These are phyloP conservation scores for Lachnellula subtilissima DNA, from an alignment of 2,329 filamentous ascomycete genomes.

Conservation along the genomic window DNA sequence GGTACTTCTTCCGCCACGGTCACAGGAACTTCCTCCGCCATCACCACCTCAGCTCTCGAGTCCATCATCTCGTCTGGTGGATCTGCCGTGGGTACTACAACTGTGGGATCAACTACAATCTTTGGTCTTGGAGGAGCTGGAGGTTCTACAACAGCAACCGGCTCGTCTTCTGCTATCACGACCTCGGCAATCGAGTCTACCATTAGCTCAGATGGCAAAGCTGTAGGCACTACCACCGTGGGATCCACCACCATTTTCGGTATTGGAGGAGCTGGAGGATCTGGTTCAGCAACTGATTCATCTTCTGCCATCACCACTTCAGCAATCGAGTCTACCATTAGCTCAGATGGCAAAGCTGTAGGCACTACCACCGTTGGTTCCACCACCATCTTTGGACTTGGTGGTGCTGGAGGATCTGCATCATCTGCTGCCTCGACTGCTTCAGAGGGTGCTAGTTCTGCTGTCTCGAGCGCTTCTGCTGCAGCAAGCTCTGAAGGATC, in stretches of 20 bases:
- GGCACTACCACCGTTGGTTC: constrained; percentile 15
- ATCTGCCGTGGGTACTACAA: neutral
- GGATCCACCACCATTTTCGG: constrained; percentile 18
- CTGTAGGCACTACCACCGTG: constrained; percentile 12
- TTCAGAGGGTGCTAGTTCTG: constrained; percentile 3
- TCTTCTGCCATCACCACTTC: too few species aligned
- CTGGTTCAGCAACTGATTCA: neutral
- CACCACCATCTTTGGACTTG: constrained; percentile 15
- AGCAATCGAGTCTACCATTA: constrained; percentile 2
- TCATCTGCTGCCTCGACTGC: constrained; percentile 17
- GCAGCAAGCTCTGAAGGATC: neutral
- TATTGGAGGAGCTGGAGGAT: constrained; percentile 5
- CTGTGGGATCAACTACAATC: constrained; percentile 8
- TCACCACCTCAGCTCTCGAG: neutral
- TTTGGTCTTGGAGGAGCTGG: constrained; percentile 1
- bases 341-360: constrained; percentile 12
- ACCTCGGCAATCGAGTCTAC: constrained; percentile 18
- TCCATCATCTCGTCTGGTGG: neutral
- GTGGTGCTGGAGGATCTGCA: constrained; percentile 4
- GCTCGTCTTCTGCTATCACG: constrained; percentile 15
- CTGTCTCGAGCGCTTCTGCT: constrained; percentile 9
- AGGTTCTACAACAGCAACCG: neutral
- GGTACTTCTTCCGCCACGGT: neutral
- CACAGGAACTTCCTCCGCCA: constrained; percentile 1
- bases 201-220: constrained; percentile 13